These are phyloP conservation scores for Ochetophila trinervis DNA, from an alignment of 306 rosid species.

Conservation along the genomic window DNA sequence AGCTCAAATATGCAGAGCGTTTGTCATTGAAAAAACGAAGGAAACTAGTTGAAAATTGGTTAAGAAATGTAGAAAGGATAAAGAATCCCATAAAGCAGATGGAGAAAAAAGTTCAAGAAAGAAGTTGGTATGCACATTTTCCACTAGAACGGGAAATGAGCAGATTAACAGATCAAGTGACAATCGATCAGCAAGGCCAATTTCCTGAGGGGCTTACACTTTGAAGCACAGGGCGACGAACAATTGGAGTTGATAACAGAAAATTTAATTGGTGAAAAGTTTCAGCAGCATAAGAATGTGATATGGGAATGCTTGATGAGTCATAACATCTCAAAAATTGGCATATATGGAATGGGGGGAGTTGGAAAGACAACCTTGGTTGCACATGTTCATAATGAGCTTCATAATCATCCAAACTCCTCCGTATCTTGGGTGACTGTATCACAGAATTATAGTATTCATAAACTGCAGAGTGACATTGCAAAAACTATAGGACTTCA, in stretches of 20 bases:
- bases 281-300: too few species aligned
- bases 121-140: neutral
- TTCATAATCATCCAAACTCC: too few species aligned
- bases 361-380: conserved; percentile 17
- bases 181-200: conserved; percentile 18
- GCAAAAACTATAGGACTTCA: conserved; percentile 21
- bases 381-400: too few species aligned
- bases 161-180: conserved; percentile 12
- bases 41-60: conserved; percentile 2
- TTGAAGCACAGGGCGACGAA: conserved; percentile 14
- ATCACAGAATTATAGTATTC: conserved; percentile 16
- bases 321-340: too few species aligned
- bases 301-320: too few species aligned
- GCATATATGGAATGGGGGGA: conserved; percentile 27
- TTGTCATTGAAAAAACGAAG: too few species aligned
- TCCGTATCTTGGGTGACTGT: conserved; percentile 9
- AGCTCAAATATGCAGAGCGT: conserved; percentile 15
- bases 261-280: conserved; percentile 9
- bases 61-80: conserved; percentile 21
- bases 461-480: conserved; percentile 18
- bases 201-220: conserved; percentile 5
- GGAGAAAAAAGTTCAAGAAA: conserved; percentile 7
- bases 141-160: conserved; percentile 1
- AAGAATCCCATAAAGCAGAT: neutral
- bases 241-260: conserved; percentile 13